phyloP scores from a whole-genome alignment of 2,329 filamentous ascomycete species.

The Monilinia fructicola region DNA sequence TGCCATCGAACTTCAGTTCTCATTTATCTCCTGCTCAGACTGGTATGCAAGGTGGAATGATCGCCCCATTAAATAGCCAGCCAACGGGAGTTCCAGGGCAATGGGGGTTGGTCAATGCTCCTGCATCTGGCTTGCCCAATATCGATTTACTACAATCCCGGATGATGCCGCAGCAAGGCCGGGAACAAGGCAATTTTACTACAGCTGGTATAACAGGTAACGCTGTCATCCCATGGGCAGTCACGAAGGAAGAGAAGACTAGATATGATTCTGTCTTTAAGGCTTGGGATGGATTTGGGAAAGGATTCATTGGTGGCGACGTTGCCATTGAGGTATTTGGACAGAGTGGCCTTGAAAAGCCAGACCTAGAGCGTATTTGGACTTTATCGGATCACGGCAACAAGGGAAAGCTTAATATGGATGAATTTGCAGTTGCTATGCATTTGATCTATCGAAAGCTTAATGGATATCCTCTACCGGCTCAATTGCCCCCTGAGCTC shows the following conservation, averaged over 20 bases:
- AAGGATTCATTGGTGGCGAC: constrained; percentile 87
- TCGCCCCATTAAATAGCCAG: constrained; percentile 78
- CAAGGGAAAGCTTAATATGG: constrained; percentile 88
- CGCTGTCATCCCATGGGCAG: constrained; percentile 95
- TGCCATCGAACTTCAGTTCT: constrained; percentile 75
- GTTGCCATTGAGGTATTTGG: constrained; percentile 97
- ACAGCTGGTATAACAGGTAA: constrained; percentile 87
- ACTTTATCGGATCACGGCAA: constrained; percentile 92
- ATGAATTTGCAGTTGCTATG: constrained; percentile 98
- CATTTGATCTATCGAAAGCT: constrained; percentile 97
- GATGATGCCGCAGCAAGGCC: constrained; percentile 96
- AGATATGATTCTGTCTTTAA: constrained; percentile 94
- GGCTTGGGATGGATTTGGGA: constrained; percentile 92
- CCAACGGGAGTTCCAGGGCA: constrained; percentile 91
- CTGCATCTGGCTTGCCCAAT: constrained; percentile 84
- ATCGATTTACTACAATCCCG: constrained; percentile 89
- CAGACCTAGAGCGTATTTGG: constrained; percentile 90
- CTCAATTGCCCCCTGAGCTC: constrained; percentile 83
- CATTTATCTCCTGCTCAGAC: constrained; percentile 60
- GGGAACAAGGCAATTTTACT: constrained; percentile 79
- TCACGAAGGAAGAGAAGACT: constrained; percentile 97
- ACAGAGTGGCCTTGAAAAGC: constrained; percentile 88
- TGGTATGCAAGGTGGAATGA: constrained; percentile 52
- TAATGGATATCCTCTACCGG: constrained; percentile 91
- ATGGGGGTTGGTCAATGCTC: constrained; percentile 97